Evolutionary conservation across 1,284 basidiomycete species (phyloP), one percentile per base, ranked within the genome.

Genomic region (Meripilus lineatus): DNA sequence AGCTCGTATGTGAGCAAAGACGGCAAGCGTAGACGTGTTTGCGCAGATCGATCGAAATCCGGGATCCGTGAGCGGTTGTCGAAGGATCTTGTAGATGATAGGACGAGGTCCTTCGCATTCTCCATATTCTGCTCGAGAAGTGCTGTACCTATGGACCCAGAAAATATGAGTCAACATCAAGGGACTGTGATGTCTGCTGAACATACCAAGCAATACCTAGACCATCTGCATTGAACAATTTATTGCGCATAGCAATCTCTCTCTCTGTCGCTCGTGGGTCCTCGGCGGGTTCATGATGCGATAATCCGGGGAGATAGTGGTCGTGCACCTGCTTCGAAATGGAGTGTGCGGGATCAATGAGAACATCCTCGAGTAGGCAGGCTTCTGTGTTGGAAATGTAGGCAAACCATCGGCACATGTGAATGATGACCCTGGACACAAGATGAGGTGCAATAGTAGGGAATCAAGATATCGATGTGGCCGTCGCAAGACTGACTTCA

Each of bases 1-100:
- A 30, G 63, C 63, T 44, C 66, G 60, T 46, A 68, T 61, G 52
- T 68, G 66, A 10, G 63, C 64, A 47, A 69, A 62, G 15, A 66
- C 50, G 32, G 57, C 51, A 32, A 41, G 55, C 22, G 63, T 51
- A 33, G 61, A 48, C 10, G 59, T 64, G 45, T 63, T 56, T 21
- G 50, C 55, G 50, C 63, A 62, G 42, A 68, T 48, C 23, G 59
- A 63, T 30, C 48, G 48, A 50, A 65, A 62, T 38, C 59, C 51
- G 7, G 62, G 54, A 53, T 69, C 65, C 33, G 64, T 62, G 38
- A 58, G 44, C 2, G 63, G 62, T 34, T 63, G 64, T 23, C 58
- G 52, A 25, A 65, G 56, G 41, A 59, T 58, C 51, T 62, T 67
- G 56, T 67, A 68, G 15, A 60, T 35, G 8, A 55, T 51, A 1